Evolutionary conservation across 768 basidiomycete genomes (phyloP).

Genomic region (Auricularia cornea): DNA sequence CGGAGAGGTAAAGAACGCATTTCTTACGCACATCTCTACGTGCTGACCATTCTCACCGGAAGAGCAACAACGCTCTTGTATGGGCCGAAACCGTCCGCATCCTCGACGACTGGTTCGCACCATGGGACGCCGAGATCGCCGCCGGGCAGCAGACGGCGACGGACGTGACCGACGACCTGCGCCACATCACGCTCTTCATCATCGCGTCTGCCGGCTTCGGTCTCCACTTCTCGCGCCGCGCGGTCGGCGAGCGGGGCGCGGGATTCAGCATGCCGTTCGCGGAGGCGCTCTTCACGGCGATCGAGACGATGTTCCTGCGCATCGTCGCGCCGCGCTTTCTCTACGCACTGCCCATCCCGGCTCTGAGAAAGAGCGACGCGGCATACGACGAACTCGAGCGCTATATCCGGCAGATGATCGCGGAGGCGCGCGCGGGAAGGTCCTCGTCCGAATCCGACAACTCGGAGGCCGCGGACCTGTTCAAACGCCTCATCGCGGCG

Average conservation of each 20-base stretch:
- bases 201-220: slow-evolving; percentile 38
- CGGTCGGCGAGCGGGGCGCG: slow-evolving; percentile 13
- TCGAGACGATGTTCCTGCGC: slow-evolving; percentile 12
- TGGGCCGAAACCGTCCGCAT: too few relatives aligned
- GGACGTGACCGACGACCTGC: background rate
- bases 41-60: too few relatives aligned
- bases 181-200: slow-evolving; percentile 10
- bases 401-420: slow-evolving; percentile 36
- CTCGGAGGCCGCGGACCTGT: slow-evolving; percentile 7
- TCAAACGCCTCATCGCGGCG: slow-evolving; percentile 10
- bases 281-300: slow-evolving; percentile 23
- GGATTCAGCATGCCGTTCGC: slow-evolving; percentile 24
- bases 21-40: too few relatives aligned
- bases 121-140: too few relatives aligned
- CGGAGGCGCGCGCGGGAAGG: slow-evolving; percentile 22
- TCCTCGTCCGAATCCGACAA: background rate
- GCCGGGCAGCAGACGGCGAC: too few relatives aligned
- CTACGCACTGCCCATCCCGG: slow-evolving; percentile 18
- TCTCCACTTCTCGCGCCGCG: slow-evolving; percentile 25
- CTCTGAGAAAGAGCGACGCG: slow-evolving; percentile 19
- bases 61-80: too few relatives aligned
- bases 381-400: slow-evolving; percentile 29
- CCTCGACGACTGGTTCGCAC: too few relatives aligned
- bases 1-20: too few relatives aligned
- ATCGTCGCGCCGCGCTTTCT: slow-evolving; percentile 13